These are phyloP conservation scores for Salix udensis DNA, from an alignment of 345 rosid species.

Conservation along the genomic window DNA sequence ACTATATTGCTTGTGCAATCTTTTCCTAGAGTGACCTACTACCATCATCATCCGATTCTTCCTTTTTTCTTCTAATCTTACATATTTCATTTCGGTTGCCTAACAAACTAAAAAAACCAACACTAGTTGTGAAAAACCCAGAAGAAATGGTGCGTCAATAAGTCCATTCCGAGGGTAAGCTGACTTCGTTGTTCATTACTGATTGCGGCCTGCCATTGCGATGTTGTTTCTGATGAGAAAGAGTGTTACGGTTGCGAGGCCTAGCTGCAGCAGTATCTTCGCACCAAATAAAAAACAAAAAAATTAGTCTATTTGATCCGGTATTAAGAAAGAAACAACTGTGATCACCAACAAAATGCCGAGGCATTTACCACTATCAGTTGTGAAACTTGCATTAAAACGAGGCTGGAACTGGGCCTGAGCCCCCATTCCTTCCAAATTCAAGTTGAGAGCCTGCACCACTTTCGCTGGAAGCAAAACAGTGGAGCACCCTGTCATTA, in stretches of 20 bases:
- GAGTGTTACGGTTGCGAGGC: conserved; percentile 6
- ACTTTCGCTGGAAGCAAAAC: conserved; percentile 82
- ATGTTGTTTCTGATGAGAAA: conserved; percentile 16
- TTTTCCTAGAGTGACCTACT: background rate
- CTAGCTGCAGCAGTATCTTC: conserved; percentile 21
- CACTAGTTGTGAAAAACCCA: background rate
- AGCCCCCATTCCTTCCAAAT: conserved; percentile 37
- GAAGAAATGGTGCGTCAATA: conserved; percentile 29
- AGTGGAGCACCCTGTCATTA: conserved; percentile 36
- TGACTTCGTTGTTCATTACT: conserved; percentile 31
- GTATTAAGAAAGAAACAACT: fast-evolving
- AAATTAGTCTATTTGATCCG: background rate
- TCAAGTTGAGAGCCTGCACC: conserved; percentile 65
- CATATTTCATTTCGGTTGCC: conserved; percentile 1
- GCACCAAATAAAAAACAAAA: background rate
- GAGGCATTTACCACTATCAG: too few species aligned
- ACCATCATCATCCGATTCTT: background rate
- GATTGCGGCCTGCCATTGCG: conserved; percentile 30
- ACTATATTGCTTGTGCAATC: background rate
- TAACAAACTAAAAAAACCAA: conserved; percentile 1
- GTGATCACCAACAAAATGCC: too few species aligned
- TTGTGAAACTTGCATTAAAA: conserved; percentile 7
- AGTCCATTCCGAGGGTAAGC: conserved; percentile 73
- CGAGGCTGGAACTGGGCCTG: conserved; percentile 36
- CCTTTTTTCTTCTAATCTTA: too few species aligned